Evolutionary conservation across 164 flowering plant genomes (phyloP).

Genomic region (Amborella trichopoda): DNA sequence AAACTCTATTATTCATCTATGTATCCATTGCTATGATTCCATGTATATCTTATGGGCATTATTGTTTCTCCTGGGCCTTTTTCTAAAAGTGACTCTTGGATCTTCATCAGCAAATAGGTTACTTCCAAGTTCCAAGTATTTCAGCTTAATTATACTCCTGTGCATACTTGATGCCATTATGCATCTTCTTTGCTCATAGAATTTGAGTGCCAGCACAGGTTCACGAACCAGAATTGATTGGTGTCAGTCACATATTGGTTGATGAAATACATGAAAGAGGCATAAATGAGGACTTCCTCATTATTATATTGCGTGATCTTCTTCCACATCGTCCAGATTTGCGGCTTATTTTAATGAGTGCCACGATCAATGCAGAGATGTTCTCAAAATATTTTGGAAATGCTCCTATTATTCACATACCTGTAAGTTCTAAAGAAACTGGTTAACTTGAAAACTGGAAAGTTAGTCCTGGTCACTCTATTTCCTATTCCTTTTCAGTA

Average conservation of each 20-base stretch:
- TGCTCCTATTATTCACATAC: conserved; percentile 85
- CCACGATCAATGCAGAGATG: conserved; percentile 88
- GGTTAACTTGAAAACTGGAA: conserved; percentile 1
- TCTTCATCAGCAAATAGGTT: too few relatives aligned
- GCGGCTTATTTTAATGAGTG: conserved; percentile 91
- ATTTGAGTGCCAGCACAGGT: conserved; percentile 35
- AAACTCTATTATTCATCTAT: too few relatives aligned
- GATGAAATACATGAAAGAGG: conserved; percentile 99
- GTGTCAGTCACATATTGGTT: conserved; percentile 83
- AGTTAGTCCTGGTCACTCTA: too few relatives aligned
- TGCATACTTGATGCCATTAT: too few relatives aligned
- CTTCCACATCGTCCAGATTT: conserved; percentile 87
- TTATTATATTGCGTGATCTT: conserved; percentile 81
- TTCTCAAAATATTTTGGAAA: conserved; percentile 84
- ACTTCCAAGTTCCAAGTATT: too few relatives aligned
- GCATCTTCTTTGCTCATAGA: conserved; percentile 2
- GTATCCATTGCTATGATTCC: too few relatives aligned
- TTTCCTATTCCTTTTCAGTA: too few relatives aligned
- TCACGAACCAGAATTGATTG: conserved; percentile 65
- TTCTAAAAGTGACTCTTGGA: too few relatives aligned
- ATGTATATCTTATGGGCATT: too few relatives aligned
- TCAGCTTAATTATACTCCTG: too few relatives aligned
- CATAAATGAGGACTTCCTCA: conserved; percentile 89
- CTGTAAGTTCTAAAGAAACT: conserved; percentile 49
- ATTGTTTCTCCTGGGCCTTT: too few relatives aligned